Conservation (phyloP, 306 rosid species). For the Corylus avellana region DNA sequence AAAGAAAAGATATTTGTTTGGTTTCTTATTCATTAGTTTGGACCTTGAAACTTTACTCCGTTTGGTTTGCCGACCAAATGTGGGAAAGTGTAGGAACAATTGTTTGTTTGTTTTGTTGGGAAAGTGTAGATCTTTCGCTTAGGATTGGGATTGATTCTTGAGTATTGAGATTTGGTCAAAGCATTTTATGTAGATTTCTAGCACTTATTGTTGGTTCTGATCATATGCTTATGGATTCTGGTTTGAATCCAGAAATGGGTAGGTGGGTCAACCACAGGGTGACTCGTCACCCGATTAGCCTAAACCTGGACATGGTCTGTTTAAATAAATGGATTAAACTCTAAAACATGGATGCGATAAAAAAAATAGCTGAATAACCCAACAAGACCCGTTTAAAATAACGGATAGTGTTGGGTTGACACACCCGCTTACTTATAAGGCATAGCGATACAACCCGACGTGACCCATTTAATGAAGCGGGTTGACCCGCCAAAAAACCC, state of each 20-base stretch:
- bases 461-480: too few relatives aligned
- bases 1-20: slow-evolving; percentile 4
- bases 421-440: too few relatives aligned
- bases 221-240: background rate
- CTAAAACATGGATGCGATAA: too few relatives aligned
- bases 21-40: background rate
- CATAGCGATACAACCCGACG: too few relatives aligned
- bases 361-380: too few relatives aligned
- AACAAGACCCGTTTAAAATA: too few relatives aligned
- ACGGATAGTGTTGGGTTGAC: too few relatives aligned
- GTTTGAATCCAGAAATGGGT: background rate
- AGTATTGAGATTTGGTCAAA: background rate
- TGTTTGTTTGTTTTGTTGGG: background rate
- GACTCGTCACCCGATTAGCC: too few relatives aligned
- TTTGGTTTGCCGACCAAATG: slow-evolving; percentile 15
- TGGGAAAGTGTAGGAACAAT: background rate
- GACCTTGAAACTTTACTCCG: slow-evolving; percentile 4
- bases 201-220: background rate
- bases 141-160: background rate
- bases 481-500: too few relatives aligned
- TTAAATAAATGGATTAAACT: too few relatives aligned
- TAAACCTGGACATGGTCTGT: too few relatives aligned
- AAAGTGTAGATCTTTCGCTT: background rate
- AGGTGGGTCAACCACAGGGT: too few relatives aligned
- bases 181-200: background rate